Evolutionary conservation across 768 basidiomycete species (phyloP).

Genomic region (Rickenella mellea): DNA sequence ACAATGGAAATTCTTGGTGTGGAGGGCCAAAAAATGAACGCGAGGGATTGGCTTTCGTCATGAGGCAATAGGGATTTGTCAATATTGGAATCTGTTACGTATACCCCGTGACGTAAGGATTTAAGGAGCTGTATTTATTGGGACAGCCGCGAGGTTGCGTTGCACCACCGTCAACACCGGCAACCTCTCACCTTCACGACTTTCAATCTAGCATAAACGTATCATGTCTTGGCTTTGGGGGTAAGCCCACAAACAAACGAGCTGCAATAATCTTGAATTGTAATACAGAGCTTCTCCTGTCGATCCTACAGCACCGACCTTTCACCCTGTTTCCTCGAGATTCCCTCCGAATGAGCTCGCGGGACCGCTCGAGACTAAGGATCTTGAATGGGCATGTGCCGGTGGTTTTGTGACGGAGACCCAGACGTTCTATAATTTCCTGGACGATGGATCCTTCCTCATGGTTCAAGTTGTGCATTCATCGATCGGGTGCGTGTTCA

Average conservation of each 20-base stretch:
- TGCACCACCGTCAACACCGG: too few relatives aligned
- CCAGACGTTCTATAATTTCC: constrained; percentile 74
- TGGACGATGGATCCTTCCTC: constrained; percentile 69
- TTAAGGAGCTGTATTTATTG: too few relatives aligned
- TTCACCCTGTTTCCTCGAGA: constrained; percentile 71
- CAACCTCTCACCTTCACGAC: too few relatives aligned
- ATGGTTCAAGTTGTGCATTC: constrained; percentile 88
- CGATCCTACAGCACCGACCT: constrained; percentile 65
- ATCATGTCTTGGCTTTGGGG: constrained; percentile 1
- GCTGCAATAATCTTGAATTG: constrained; percentile 8
- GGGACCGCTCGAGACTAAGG: constrained; percentile 66
- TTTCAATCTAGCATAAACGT: too few relatives aligned
- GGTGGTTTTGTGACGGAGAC: constrained; percentile 88
- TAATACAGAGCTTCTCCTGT: constrained; percentile 39
- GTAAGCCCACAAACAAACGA: background rate
- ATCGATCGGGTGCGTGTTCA: constrained; percentile 63
- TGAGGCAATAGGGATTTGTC: too few relatives aligned
- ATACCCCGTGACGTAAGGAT: too few relatives aligned
- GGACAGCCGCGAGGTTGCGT: too few relatives aligned
- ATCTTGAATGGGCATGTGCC: constrained; percentile 76
- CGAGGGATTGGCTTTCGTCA: too few relatives aligned
- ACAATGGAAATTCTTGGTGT: too few relatives aligned
- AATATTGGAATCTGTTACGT: too few relatives aligned
- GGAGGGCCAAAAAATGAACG: too few relatives aligned
- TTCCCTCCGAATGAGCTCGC: constrained; percentile 48